A percentile compares a stretch with the other conserved stretches of the same genome.
phyloP scores from a whole-genome alignment of 257 asterid species.

The Solanum chiquidenum region DNA sequence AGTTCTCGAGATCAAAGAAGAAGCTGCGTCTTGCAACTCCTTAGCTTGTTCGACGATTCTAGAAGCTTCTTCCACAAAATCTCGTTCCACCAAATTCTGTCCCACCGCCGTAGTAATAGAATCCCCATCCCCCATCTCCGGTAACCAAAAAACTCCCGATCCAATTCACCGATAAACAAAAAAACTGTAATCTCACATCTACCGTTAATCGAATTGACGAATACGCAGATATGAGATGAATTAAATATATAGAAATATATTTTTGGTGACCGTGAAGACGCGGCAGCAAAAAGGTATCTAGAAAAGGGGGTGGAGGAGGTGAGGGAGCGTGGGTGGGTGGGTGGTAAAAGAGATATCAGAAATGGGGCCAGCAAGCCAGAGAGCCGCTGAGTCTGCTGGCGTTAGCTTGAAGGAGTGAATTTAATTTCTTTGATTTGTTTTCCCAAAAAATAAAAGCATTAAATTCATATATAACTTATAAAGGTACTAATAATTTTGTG shows the following conservation, averaged over 20 bases:
- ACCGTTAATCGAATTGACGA: background rate
- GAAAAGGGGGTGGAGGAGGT: background rate
- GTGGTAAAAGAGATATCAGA: background rate
- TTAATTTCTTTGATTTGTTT: background rate
- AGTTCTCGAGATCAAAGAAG: constrained; percentile 62
- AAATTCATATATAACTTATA: background rate
- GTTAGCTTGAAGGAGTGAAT: background rate
- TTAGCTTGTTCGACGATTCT: constrained; percentile 64
- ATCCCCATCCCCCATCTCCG: constrained; percentile 39
- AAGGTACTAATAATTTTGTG: background rate
- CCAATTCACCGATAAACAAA: constrained; percentile 7
- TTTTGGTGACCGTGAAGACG: background rate
- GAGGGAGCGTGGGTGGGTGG: background rate
- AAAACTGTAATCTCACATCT: background rate
- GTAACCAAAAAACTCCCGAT: constrained; percentile 5
- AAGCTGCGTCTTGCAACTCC: constrained; percentile 86
- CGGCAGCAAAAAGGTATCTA: background rate
- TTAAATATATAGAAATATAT: background rate
- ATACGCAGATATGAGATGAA: background rate
- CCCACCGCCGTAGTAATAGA: constrained; percentile 20
- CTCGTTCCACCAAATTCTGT: constrained; percentile 1
- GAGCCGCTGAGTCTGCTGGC: constrained; percentile 6
- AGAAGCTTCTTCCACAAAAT: constrained; percentile 33
- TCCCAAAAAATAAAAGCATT: background rate
- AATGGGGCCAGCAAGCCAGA: constrained; percentile 7